Percentiles rank a stretch among this genome's conserved stretches.
phyloP scores from a whole-genome alignment of 2,329 filamentous ascomycete species.

The Coniochaeta prunicola region DNA sequence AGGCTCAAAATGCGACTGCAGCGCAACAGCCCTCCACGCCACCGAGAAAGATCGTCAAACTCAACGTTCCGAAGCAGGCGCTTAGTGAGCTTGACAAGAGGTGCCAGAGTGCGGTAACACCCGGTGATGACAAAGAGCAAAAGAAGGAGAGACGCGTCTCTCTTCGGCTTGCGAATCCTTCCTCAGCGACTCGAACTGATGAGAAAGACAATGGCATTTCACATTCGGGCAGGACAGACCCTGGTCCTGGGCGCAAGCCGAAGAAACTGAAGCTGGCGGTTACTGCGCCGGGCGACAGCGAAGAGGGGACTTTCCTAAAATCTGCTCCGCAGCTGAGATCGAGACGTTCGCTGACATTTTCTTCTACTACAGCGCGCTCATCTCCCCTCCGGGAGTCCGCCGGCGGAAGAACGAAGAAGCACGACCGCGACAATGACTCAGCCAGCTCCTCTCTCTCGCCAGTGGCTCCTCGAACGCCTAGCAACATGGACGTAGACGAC shows the following conservation, averaged over 20 bases:
- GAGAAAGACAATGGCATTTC: not conserved
- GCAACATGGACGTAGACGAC: constrained; percentile 52
- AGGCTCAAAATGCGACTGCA: not conserved
- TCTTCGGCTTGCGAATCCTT: not conserved
- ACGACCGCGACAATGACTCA: constrained; percentile 45
- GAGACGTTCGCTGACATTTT: constrained; percentile 9
- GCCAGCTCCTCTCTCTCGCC: constrained; percentile 55
- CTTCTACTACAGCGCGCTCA: constrained; percentile 36
- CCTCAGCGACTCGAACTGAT: too few species aligned
- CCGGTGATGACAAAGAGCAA: not conserved
- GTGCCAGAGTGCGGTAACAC: not conserved
- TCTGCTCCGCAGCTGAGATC: not conserved
- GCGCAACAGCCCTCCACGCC: not conserved
- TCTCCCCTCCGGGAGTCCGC: constrained; percentile 42
- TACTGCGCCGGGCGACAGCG: not conserved
- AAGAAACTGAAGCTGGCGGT: not conserved
- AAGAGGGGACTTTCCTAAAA: not conserved
- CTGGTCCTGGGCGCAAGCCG: not conserved
- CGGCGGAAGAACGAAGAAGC: constrained; percentile 37
- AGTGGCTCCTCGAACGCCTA: constrained; percentile 40
- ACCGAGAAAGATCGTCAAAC: not conserved
- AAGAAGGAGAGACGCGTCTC: not conserved
- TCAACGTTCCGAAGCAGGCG: not conserved
- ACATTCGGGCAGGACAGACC: not conserved
- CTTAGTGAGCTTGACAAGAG: not conserved